Evolutionary conservation across 495 filamentous ascomycete genomes (phyloP).

Genomic region (Evernia prunastri): DNA sequence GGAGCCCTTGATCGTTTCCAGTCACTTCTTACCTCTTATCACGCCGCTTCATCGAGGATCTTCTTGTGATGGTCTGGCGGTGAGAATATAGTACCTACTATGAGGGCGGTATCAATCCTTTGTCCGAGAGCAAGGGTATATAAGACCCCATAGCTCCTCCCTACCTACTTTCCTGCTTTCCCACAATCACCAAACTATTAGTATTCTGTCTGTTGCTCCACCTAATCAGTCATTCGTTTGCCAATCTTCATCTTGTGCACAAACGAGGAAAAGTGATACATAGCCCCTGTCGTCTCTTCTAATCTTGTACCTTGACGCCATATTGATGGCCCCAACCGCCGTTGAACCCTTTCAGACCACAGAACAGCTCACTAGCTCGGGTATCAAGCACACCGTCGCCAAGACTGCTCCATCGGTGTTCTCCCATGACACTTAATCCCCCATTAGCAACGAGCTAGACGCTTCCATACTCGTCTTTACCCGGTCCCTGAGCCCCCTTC

Average conservation of each 20-base stretch:
- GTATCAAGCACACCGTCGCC: constrained; percentile 36
- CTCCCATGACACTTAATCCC: constrained; percentile 3
- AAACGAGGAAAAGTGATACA: background rate
- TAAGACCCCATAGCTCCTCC: background rate
- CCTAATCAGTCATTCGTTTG: background rate
- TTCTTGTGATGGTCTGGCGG: background rate
- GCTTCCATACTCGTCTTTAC: constrained; percentile 66
- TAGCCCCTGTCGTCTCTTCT: background rate
- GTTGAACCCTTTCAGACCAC: constrained; percentile 7
- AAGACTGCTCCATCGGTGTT: constrained; percentile 22
- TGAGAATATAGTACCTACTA: background rate
- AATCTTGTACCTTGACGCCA: background rate
- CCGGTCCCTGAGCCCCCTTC: constrained; percentile 56
- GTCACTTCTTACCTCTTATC: background rate
- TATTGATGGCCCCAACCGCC: constrained; percentile 12
- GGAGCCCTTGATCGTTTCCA: background rate
- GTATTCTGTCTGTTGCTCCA: background rate
- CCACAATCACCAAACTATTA: background rate
- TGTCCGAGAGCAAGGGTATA: background rate
- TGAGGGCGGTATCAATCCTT: background rate
- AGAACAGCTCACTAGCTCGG: constrained; percentile 8
- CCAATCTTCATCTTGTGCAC: background rate
- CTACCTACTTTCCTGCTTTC: background rate
- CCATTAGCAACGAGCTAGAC: constrained; percentile 49
- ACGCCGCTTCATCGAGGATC: background rate